Evolutionary conservation across 2,329 filamentous ascomycete species (phyloP), one percentile per base, ranked within the genome.

Genomic region (Penicillium aurantiogriseum): DNA sequence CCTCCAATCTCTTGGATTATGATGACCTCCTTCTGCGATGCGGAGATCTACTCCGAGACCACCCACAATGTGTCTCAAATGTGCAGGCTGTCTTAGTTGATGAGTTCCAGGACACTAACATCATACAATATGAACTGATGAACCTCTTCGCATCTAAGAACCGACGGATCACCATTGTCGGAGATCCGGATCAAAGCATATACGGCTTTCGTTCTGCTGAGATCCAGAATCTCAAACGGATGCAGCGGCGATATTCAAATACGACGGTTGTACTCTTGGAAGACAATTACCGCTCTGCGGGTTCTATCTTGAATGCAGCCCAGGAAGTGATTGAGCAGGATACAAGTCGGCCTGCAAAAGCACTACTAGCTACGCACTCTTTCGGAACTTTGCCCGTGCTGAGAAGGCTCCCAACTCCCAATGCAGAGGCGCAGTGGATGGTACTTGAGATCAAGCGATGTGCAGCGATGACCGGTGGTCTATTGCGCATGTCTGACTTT

Each of bases 81-180:
- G 87, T 99, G 19, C 87, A 97, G 73, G 86, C 91, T 0, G 92
- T 97, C 7, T 81, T 99, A 45, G 95, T 99, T 61, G 93, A 99
- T 71, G 93, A 99, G 71, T 99, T 97, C 62, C 93, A 99, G 75
- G 93, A 99, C 75, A 97, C 93, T 8, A 99, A 97, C 70, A 85
- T 91, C 21, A 88, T 97, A 5, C 93, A 99, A 73, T 97, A 96
- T 68, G 91, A 97, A 65, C 79, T 99, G 42, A 97, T 97, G 92
- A 88, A 85, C 61, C 81, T 96, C 0, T 88, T 99, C 67, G 91
- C 92, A 2, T 86, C 91, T 59, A 77, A 81, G 23, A 81, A 83
- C 43, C 83, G 85, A 55, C 83, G 86, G n/a, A 93, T 97, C 64
- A 97, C 93, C 0, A 90, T 97, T 58, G 94, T 99, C 5, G 94